Base-by-base conservation (phyloP, 192 early-diverging fungal species). In the Lunasporangiospora selenospora region DNA sequence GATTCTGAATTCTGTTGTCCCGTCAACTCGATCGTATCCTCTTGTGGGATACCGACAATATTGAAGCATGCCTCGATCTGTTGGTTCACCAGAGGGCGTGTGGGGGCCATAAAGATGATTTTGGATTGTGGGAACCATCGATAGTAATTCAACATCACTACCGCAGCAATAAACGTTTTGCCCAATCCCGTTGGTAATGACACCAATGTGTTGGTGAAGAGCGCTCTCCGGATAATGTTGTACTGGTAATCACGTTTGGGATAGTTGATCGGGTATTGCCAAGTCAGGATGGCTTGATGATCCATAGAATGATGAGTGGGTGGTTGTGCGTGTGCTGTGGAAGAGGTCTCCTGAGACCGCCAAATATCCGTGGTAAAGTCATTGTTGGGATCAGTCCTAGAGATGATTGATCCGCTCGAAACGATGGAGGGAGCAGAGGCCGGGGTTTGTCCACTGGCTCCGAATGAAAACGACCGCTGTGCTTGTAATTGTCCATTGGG, bases 91-190 rank as follows among this genome's bases (percentile, higher is more conserved):
- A 98, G 83, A 13, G 96, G 94, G 60, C 88, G 88, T 10, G 96
- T 98, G 0, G 96, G 96, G 0, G 94, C 96, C 83, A 95, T 89
- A 57, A 96, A 98, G 11, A 98, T 77, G 23, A 94, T 87, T 42
- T 91, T 86, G 4, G 86, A 83, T 47, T 89, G 75, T 6, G 95
- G 93, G 65, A 98, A 98, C 96, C 96, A 98, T 15, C 92, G 87
- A 52, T 84, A 90, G 66, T 88, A 87, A 62, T 96, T 96, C 37
- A 80, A 88, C 92, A 98, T 96, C 1, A 96, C 90, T 0, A 98
- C 96, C 6, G 94, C 93, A 1, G 96, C 96, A 67, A 98, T 93
- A 59, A 98, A 87, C 1, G 96, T 98, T 75, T 98, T 98, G 43
- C 96, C 96, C 50, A 96, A 82, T 43, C 94, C 93, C 0, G 89